phyloP scores from a whole-genome alignment of 2,329 filamentous ascomycete species.

The Aspergillus sp. region DNA sequence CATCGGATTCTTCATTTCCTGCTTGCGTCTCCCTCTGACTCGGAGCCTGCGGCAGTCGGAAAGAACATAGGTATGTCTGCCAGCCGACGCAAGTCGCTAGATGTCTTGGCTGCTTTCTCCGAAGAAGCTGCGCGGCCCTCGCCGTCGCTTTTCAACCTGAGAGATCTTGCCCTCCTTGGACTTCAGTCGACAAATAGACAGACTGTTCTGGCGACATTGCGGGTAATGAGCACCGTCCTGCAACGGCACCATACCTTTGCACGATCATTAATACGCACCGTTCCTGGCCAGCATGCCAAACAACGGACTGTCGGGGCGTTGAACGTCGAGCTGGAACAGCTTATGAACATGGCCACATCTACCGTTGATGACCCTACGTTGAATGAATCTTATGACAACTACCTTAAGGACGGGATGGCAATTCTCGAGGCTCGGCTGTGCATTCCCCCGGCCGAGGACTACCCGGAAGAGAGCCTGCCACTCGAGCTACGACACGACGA shows the following conservation, averaged over 20 bases:
- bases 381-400: conserved; percentile 46
- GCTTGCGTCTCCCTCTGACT: conserved; percentile 66
- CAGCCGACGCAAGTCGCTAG: conserved; percentile 83
- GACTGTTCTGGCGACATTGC: conserved; percentile 85
- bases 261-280: conserved; percentile 63
- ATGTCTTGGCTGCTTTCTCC: conserved; percentile 77
- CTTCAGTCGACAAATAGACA: conserved; percentile 81
- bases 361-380: conserved; percentile 42
- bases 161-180: conserved; percentile 85
- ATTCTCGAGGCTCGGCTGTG: conserved; percentile 43
- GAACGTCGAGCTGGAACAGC: conserved; percentile 43
- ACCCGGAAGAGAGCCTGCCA: conserved; percentile 56
- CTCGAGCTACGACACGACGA: conserved; percentile 67
- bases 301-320: conserved; percentile 41
- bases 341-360: conserved; percentile 40
- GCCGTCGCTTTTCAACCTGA: conserved; percentile 86
- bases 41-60: conserved; percentile 47
- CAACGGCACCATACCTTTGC: conserved; percentile 87
- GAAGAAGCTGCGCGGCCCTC: conserved; percentile 74
- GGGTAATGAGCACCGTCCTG: conserved; percentile 81
- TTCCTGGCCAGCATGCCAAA: conserved; percentile 37
- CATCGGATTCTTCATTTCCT: conserved; percentile 92
- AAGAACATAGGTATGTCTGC: conserved; percentile 60
- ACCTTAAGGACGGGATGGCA: conserved; percentile 56
- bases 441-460: conserved; percentile 34